phyloP scores from a whole-genome alignment of 1,284 basidiomycete species.

The Ustilago vetiveriae region DNA sequence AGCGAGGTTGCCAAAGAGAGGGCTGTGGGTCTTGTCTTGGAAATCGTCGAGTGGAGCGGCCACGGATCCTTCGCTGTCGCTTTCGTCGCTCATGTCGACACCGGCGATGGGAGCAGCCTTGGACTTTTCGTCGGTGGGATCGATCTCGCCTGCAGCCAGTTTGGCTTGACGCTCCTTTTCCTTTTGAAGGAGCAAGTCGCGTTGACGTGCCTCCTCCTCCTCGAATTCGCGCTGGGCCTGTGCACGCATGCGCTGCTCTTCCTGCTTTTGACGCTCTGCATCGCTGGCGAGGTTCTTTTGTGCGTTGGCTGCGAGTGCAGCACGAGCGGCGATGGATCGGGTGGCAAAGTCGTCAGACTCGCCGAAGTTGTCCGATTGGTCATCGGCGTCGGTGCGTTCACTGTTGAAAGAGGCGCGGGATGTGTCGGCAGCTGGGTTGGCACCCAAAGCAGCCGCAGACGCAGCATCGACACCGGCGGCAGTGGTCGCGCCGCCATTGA shows the following conservation, averaged over 20 bases:
- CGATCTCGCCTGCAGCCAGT: constrained; percentile 45
- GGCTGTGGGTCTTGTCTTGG: constrained; percentile 57
- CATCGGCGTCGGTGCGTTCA: constrained; percentile 50
- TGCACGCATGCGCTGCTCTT: constrained; percentile 47
- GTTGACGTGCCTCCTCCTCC: constrained; percentile 58
- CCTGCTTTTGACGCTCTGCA: constrained; percentile 45
- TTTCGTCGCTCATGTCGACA: constrained; percentile 65
- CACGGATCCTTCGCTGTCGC: constrained; percentile 58
- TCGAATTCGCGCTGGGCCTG: constrained; percentile 57
- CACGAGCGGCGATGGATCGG: constrained; percentile 55
- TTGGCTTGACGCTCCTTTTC: constrained; percentile 53
- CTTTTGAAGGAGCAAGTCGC: constrained; percentile 46
- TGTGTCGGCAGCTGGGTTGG: constrained; percentile 20
- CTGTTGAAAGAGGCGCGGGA: constrained; percentile 46
- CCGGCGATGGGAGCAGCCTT: constrained; percentile 59
- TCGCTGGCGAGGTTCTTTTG: constrained; percentile 54
- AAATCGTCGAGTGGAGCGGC: constrained; percentile 38
- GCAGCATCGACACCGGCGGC: too few species aligned
- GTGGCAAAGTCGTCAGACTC: constrained; percentile 52
- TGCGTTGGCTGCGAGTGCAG: constrained; percentile 63
- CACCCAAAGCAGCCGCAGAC: constrained; percentile 4
- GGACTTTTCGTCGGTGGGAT: constrained; percentile 29
- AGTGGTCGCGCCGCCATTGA: constrained; percentile 16
- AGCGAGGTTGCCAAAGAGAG: constrained; percentile 51
- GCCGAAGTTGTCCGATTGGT: constrained; percentile 37